Base-by-base conservation (phyloP, 495 filamentous ascomycete species). In the Cercophora scortea region DNA sequence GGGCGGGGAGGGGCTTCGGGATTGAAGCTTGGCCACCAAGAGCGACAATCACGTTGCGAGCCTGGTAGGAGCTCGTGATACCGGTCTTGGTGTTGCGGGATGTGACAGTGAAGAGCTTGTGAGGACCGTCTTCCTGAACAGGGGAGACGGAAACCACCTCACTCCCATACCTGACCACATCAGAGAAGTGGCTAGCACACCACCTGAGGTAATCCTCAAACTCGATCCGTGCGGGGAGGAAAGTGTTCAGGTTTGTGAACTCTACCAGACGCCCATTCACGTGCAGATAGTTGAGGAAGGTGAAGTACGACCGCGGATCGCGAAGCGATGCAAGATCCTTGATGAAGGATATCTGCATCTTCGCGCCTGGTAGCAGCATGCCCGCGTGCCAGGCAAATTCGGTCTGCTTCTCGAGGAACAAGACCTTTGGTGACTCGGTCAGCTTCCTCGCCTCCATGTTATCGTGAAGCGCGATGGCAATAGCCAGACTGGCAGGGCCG, bases 301-400 rank as follows among this genome's bases (percentile, higher is more conserved):
- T 96, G 71, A 96, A 98, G 57, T 90, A 75, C 49, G 89, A 95
- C 52, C 85, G 82, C 3, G 92, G 92, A 57, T 96, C 83, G 39
- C 92, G 79, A 42, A 96, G 70, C 8, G 89, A 93, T 10, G 93
- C 92, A 52, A 98, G 77, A 60, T 96, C 93, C 73, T 98, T 98
- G 69, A 98, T 76, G 76, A 96, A 98, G 34, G 88, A 92, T 53
- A 98, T 96, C 67, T 98, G 92, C 92, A 98, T 98, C 64, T 86
- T 88, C 11, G 90, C 87, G 44, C 89, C 89, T 0, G 90, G 89
- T 1, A 98, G 80, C 50, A 96, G 79, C 92, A 98, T 98, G 36
- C 92, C 92, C 3, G 86, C 81, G 66, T 98, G 92, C 92, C 92
- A 96, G 46, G 83, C 80, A 60, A 96, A 98, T 41, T 80, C 71